Conservation (phyloP, 495 filamentous ascomycete species). For the Penicillium nucicola region DNA sequence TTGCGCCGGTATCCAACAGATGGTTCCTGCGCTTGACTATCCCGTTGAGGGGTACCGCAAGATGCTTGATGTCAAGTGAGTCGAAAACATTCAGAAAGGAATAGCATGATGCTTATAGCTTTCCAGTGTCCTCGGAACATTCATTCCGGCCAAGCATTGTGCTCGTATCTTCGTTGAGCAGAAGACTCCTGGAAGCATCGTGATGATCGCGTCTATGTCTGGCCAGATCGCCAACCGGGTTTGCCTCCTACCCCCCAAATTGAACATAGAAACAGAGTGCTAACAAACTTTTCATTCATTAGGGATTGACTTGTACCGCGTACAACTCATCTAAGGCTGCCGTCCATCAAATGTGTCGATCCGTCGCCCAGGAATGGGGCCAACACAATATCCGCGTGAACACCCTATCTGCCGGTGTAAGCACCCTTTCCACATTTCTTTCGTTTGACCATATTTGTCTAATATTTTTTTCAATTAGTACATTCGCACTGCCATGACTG, state of each 20-base stretch:
- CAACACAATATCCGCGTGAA: constrained; percentile 35
- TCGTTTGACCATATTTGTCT: constrained; percentile 27
- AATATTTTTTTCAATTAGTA: constrained; percentile 14
- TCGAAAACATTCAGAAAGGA: neutral
- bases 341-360: constrained; percentile 61
- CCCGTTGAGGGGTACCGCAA: constrained; percentile 56
- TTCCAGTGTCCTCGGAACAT: constrained; percentile 59
- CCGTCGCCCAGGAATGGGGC: constrained; percentile 65
- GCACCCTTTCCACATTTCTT: neutral
- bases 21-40: constrained; percentile 61
- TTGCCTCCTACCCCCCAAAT: neutral
- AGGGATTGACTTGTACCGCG: constrained; percentile 58
- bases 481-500: constrained; percentile 39
- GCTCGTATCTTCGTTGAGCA: constrained; percentile 63
- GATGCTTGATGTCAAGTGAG: constrained; percentile 64
- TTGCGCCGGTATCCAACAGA: constrained; percentile 77
- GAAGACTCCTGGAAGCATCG: constrained; percentile 55
- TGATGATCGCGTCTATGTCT: constrained; percentile 74
- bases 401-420: constrained; percentile 44
- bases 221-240: constrained; percentile 68
- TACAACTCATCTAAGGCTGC: constrained; percentile 70
- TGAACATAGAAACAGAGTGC: neutral
- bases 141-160: constrained; percentile 69
- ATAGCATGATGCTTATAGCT: neutral
- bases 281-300: neutral